Evolutionary conservation across 306 rosid species (phyloP).

Genomic region (Quillaja saponaria): DNA sequence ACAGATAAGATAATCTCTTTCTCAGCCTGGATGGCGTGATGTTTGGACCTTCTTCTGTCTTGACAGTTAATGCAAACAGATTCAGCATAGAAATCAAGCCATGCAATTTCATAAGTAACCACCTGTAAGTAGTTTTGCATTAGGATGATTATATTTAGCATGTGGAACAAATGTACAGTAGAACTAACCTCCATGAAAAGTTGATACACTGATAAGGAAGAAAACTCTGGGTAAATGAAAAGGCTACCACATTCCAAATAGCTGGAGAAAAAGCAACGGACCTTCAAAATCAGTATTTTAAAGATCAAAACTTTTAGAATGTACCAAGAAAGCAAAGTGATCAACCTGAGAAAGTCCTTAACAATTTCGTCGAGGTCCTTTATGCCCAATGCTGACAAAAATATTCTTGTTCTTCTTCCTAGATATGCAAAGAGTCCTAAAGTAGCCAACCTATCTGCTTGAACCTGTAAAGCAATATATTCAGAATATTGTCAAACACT

Average conservation of each 20-base stretch:
- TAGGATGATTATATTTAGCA: slow-evolving; percentile 9
- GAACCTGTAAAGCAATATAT: slow-evolving; percentile 49
- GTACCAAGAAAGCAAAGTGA: slow-evolving; percentile 12
- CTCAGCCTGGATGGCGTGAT: slow-evolving; percentile 58
- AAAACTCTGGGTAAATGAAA: slow-evolving; percentile 60
- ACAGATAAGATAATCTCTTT: slow-evolving; percentile 56
- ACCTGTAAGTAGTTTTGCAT: slow-evolving; percentile 38
- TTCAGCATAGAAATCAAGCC: slow-evolving; percentile 67
- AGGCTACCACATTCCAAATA: slow-evolving; percentile 74
- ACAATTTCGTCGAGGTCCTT: slow-evolving; percentile 62
- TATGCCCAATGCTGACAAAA: slow-evolving; percentile 62
- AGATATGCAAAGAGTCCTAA: slow-evolving; percentile 71
- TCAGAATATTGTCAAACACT: no score
- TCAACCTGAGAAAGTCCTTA: slow-evolving; percentile 67
- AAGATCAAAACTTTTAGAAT: slow-evolving; percentile 21
- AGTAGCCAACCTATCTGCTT: slow-evolving; percentile 54
- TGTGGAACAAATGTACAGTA: slow-evolving; percentile 2
- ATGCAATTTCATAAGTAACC: slow-evolving; percentile 66
- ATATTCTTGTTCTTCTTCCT: slow-evolving; percentile 67
- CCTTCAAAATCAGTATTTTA: slow-evolving; percentile 13
- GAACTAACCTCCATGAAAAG: slow-evolving; percentile 69
- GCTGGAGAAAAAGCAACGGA: slow-evolving; percentile 47
- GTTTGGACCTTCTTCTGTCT: slow-evolving; percentile 50
- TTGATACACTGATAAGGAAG: slow-evolving; percentile 52
- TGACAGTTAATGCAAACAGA: slow-evolving; percentile 37